Base-by-base conservation (phyloP, 805 yeast genomes). In the Soucietia sequanensis region DNA sequence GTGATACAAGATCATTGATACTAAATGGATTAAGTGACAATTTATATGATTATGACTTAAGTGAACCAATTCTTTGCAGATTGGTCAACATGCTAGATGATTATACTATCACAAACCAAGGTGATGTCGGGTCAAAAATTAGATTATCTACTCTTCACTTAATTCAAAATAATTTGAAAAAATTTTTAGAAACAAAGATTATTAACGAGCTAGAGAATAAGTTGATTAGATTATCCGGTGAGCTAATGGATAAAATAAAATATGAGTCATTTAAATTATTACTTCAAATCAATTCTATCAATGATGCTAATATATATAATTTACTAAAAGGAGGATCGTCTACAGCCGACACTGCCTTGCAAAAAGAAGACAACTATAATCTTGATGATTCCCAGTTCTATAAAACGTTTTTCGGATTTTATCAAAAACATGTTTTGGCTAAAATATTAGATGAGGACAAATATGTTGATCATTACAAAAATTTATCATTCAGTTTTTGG, bases 81-180 rank as follows among this genome's bases (percentile, higher is more conserved):
- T 18, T 58, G 20, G 27, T 72, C 1, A 44, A 42, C 2, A 72
- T 76, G 22, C 56, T 91, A 10, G 81, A 82, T 42, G 96, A 90
- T 48, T 88, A 89, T 54, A 77, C 95, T 0, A 62, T 75, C 2
- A 84, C 91, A 0, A 76, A 77, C 18, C 84, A 86, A 50, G 98
- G 98, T 7, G 98, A 90, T 60, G 90, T 89, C n/a, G 98, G 98
- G 2, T 76, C 86, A 30, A 73, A 78, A 47, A 74, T 88, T 1
- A 63, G 98, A 30, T 43, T 52, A 1, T 70, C 81, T 0, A 65
- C 81, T 1, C 52, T 84, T 2, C 23, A 45, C 5, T 47, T 78
- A 2, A 54, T 81, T 0, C 33, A 41, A 0, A 27, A 44, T 1
- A 66, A 72, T 42, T 24, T 47, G 3, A 31, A 32, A 5, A 17